phyloP scores from a whole-genome alignment of 805 yeast genomes.

The Candida pseudoglaebosa region DNA sequence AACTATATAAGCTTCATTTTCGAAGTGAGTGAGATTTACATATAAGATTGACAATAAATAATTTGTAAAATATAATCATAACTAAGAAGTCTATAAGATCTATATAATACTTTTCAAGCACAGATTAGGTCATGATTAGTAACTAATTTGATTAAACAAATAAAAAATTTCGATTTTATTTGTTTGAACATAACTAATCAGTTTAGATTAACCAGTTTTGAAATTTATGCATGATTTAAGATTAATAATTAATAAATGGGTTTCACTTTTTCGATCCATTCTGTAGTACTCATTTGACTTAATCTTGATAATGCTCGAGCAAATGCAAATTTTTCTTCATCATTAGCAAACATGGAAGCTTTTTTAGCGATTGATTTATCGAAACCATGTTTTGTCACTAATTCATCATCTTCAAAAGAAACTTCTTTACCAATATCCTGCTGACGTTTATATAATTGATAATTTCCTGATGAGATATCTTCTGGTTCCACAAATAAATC shows the following conservation, averaged over 20 bases:
- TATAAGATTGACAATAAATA: too few species aligned
- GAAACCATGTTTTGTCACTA: slow-evolving; percentile 75
- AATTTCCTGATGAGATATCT: slow-evolving; percentile 47
- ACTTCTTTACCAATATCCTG: slow-evolving; percentile 33
- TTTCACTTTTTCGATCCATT: slow-evolving; percentile 67
- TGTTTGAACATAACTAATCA: too few species aligned
- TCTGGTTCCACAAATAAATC: slow-evolving; percentile 85
- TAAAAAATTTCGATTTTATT: too few species aligned
- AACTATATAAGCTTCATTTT: too few species aligned
- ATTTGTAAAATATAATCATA: not conserved
- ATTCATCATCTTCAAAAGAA: slow-evolving; percentile 50
- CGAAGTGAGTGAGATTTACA: too few species aligned
- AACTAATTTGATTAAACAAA: not conserved
- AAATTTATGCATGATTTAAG: too few species aligned
- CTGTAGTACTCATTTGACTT: slow-evolving; percentile 89
- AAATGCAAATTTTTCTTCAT: slow-evolving; percentile 95
- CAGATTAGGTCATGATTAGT: not conserved
- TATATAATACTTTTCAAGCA: not conserved
- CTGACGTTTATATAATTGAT: slow-evolving; percentile 37
- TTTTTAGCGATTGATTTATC: slow-evolving; percentile 66
- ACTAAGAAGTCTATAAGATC: not conserved
- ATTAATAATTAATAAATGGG: not conserved
- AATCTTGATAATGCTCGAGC: slow-evolving; percentile 90
- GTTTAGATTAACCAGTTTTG: too few species aligned
- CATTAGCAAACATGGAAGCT: slow-evolving; percentile 78